phyloP scores from a whole-genome alignment of 2,329 filamentous ascomycete genomes.

The Alternaria angustiovoidea region DNA sequence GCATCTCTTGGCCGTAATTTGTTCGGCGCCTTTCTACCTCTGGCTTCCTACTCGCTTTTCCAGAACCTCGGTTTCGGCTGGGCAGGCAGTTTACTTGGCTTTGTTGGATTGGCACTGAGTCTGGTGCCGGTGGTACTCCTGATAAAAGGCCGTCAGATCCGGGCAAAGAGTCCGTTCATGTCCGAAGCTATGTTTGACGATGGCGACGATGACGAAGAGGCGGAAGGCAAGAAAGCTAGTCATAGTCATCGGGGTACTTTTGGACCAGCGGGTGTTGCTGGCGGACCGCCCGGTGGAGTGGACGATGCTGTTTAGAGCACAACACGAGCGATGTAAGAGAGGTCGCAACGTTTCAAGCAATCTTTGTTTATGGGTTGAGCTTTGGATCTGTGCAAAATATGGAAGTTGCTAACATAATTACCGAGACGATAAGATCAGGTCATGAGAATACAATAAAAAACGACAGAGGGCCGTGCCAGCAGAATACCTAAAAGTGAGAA shows the following conservation, averaged over 20 bases:
- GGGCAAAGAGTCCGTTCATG: conserved; percentile 48
- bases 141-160: conserved; percentile 52
- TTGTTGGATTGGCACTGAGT: conserved; percentile 52
- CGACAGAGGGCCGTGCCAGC: neutral
- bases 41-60: conserved; percentile 54
- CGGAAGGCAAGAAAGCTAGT: neutral
- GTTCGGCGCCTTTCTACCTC: conserved; percentile 57
- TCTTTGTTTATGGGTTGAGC: neutral
- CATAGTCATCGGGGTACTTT: conserved; percentile 4
- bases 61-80: conserved; percentile 53
- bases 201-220: conserved; percentile 21
- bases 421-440: neutral
- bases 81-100: conserved; percentile 55
- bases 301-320: conserved; percentile 1
- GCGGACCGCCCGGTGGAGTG: conserved; percentile 15
- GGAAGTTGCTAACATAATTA: neutral
- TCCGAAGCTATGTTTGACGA: conserved; percentile 34
- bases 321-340: neutral
- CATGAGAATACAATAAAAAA: neutral
- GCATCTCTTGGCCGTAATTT: conserved; percentile 56
- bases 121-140: conserved; percentile 54
- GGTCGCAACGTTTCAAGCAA: neutral
- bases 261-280: conserved; percentile 19
- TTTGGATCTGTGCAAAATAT: neutral
- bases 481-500: neutral